These are phyloP conservation scores for Cyberlindnera japonica DNA, from an alignment of 805 yeast species.

Conservation along the genomic window DNA sequence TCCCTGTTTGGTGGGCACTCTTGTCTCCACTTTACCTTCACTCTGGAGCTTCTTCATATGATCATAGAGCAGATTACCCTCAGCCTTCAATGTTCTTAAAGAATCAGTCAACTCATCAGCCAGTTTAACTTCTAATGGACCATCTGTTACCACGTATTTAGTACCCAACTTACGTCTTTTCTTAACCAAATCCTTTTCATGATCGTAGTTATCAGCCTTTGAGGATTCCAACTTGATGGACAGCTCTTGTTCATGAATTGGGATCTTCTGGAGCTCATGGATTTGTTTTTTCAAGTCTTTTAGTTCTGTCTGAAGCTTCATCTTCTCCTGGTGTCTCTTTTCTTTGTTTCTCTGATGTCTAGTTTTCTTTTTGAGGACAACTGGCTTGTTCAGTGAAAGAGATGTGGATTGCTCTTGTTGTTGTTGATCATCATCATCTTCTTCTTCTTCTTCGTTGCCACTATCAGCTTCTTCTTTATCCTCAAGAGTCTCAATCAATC, in stretches of 20 bases:
- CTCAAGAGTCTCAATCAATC: constrained; percentile 58
- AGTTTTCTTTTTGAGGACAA: constrained; percentile 67
- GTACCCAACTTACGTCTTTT: constrained; percentile 41
- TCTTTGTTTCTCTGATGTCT: constrained; percentile 71
- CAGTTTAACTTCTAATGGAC: constrained; percentile 68
- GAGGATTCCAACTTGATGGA: constrained; percentile 24
- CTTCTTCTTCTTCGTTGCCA: constrained; percentile 32
- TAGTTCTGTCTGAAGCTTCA: constrained; percentile 51
- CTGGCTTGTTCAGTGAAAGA: constrained; percentile 72
- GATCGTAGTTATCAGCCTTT: constrained; percentile 20
- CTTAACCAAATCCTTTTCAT: constrained; percentile 16
- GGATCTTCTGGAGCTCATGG: constrained; percentile 51
- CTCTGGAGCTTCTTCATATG: constrained; percentile 79
- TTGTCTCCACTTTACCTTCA: constrained; percentile 81
- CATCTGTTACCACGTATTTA: constrained; percentile 43
- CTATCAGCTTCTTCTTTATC: constrained; percentile 51
- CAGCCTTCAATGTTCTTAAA: constrained; percentile 79
- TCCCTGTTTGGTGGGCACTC: constrained; percentile 61
- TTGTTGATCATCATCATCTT: constrained; percentile 34
- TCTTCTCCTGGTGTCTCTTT: constrained; percentile 56
- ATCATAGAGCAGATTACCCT: constrained; percentile 82
- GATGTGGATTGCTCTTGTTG: constrained; percentile 38
- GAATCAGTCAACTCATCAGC: constrained; percentile 87
- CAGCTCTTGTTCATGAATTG: constrained; percentile 32
- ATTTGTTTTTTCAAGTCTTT: constrained; percentile 59